A percentile compares a stretch with the other conserved stretches of the same genome.
phyloP scores from a whole-genome alignment of 352 stramenopile species.

The Thalassiosira hispida region DNA sequence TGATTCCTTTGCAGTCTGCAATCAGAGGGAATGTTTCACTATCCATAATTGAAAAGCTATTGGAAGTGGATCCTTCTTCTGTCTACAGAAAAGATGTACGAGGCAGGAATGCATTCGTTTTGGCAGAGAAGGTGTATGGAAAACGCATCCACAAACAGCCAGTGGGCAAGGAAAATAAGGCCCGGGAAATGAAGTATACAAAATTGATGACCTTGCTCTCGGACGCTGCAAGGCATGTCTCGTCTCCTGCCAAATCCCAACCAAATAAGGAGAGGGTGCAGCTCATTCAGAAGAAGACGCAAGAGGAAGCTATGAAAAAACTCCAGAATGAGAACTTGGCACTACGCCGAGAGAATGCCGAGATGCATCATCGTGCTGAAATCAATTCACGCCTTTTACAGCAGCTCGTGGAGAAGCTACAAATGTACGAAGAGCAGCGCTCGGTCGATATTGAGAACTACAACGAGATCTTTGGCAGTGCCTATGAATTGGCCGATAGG shows the following conservation, averaged over 20 bases:
- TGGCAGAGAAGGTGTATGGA: slow-evolving; percentile 25
- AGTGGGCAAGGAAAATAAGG: slow-evolving; percentile 8
- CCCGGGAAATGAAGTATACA: slow-evolving; percentile 11
- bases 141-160: slow-evolving; percentile 17
- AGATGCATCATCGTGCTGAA: slow-evolving; percentile 12
- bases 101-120: slow-evolving; percentile 53
- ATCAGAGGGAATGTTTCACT: slow-evolving; percentile 72
- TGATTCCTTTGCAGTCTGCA: slow-evolving; percentile 81
- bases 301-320: slow-evolving; percentile 8
- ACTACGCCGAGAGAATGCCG: slow-evolving; percentile 36
- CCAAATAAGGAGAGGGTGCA: slow-evolving; percentile 1
- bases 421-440: slow-evolving; percentile 23
- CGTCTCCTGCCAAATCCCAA: not conserved
- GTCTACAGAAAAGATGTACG: slow-evolving; percentile 64
- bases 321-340: slow-evolving; percentile 34
- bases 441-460: slow-evolving; percentile 26
- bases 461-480: slow-evolving; percentile 30
- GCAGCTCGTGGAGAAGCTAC: slow-evolving; percentile 26
- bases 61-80: slow-evolving; percentile 61
- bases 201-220: slow-evolving; percentile 25
- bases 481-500: slow-evolving; percentile 9
- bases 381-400: slow-evolving; percentile 13
- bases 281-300: slow-evolving; percentile 6
- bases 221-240: slow-evolving; percentile 6
- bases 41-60: slow-evolving; percentile 62